Base-by-base conservation (phyloP, 208 protist species). In the Trypanosomatidae sp. region DNA sequence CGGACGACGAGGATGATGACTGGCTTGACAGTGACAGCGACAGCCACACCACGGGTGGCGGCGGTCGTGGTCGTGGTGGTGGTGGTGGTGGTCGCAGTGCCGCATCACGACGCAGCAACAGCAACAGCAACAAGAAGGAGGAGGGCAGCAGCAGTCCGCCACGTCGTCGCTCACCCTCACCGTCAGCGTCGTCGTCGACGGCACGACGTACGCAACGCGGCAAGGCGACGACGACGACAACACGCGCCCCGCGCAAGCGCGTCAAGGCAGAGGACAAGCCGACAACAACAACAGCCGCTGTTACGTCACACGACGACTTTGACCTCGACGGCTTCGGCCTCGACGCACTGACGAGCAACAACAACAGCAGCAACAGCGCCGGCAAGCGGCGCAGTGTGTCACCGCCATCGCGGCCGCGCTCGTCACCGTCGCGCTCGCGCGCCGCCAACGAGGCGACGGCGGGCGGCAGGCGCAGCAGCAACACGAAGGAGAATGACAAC, bases 261-360 rank as follows among this genome's bases (percentile, higher is more conserved):
- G 49, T 19, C 41, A 44, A 10, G 56, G 38, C 33, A 47, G 26
- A 15, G 40, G 49, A 27, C 32, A 38, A 19, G 52, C 51, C 28
- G 46, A 53, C 27, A 54, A 65, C 44, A 52, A 64, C 24, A 59
- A 45, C 27, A 35, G 40, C 33, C 33, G 40, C 2, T n/a, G 32
- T 58, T 15, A 33, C 35, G 11, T 35, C 28, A 24, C 48, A 23
- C n/a, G 65, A 71, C 25, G 75, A 88, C 49, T 78, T 87, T 38
- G 71, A 79, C 47, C 44, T 92, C 8, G 72, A 88, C 33, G 52
- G 64, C 33, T 88, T 92, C 53, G 82, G 82, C 8, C 64, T 91
- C 27, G 74, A 83, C 33, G 82, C 82, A 6, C 45, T 91, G 0
- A 25, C 56, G 20, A 22, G 40, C 0, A n/a, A 41, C 4, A 33